phyloP scores from a whole-genome alignment of 257 asterid genomes.

The Solanum etuberosum region DNA sequence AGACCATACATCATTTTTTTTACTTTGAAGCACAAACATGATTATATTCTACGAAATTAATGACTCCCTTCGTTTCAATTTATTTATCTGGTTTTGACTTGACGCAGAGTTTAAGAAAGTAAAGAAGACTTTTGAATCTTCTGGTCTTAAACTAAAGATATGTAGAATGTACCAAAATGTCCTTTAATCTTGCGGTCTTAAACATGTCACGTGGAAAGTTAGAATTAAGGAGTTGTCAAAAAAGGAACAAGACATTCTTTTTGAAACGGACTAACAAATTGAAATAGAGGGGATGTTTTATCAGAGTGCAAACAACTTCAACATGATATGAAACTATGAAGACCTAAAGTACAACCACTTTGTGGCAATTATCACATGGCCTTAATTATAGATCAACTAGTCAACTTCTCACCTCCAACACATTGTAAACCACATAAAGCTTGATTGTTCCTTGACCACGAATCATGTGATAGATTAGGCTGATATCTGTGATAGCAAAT shows the following conservation, averaged over 20 bases:
- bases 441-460: conserved; percentile 97
- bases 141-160: too few species aligned
- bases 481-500: conserved; percentile 58
- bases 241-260: not conserved
- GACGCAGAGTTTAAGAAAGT: not conserved
- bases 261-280: not conserved
- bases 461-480: conserved; percentile 98
- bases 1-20: not conserved
- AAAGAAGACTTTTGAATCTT: not conserved
- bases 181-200: too few species aligned
- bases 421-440: conserved; percentile 94
- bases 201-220: not conserved
- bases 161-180: too few species aligned
- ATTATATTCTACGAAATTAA: not conserved
- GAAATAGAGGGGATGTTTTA: not conserved
- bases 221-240: not conserved
- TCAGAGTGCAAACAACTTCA: not conserved
- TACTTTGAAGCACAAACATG: not conserved
- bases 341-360: not conserved
- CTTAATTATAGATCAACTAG: not conserved
- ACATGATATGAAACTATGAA: not conserved
- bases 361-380: not conserved
- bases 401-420: conserved; percentile 67
- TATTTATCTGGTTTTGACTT: not conserved
- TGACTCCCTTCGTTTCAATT: not conserved